Percentiles rank a stretch among this genome's conserved stretches.
Conservation (phyloP, 306 rosid genomes). For the Pterocarpus macrocarpus region DNA sequence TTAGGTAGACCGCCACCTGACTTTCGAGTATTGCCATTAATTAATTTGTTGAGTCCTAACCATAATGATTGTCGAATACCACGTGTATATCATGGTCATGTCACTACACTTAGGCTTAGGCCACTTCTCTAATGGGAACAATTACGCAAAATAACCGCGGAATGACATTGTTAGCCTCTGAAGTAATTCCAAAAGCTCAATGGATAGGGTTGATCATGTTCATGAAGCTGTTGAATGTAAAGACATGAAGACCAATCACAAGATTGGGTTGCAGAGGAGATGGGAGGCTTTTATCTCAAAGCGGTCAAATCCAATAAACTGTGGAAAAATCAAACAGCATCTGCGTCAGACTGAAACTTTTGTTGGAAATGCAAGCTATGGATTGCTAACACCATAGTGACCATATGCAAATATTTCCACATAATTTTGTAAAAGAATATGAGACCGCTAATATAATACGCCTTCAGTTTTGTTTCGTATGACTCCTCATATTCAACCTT, state of each 20-base stretch:
- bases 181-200: constrained; percentile 17
- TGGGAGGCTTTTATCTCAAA: background rate
- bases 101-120: background rate
- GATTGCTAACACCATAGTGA: too few relatives aligned
- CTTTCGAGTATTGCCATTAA: constrained; percentile 31
- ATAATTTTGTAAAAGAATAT: too few relatives aligned
- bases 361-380: too few relatives aligned
- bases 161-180: constrained; percentile 29
- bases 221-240: background rate
- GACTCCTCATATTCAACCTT: too few relatives aligned
- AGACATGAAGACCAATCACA: background rate
- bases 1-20: constrained; percentile 66
- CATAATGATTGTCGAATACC: constrained; percentile 28
- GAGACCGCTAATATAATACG: too few relatives aligned
- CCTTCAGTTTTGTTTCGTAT: too few relatives aligned
- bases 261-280: too few relatives aligned
- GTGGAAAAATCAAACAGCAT: too few relatives aligned
- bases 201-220: background rate
- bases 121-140: background rate
- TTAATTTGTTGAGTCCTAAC: constrained; percentile 43
- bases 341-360: too few relatives aligned
- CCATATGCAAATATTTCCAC: too few relatives aligned
- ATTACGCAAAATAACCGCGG: background rate
- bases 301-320: background rate
- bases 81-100: background rate